phyloP scores from a whole-genome alignment of 2,329 filamentous ascomycete species.

The Fusarium clavum region DNA sequence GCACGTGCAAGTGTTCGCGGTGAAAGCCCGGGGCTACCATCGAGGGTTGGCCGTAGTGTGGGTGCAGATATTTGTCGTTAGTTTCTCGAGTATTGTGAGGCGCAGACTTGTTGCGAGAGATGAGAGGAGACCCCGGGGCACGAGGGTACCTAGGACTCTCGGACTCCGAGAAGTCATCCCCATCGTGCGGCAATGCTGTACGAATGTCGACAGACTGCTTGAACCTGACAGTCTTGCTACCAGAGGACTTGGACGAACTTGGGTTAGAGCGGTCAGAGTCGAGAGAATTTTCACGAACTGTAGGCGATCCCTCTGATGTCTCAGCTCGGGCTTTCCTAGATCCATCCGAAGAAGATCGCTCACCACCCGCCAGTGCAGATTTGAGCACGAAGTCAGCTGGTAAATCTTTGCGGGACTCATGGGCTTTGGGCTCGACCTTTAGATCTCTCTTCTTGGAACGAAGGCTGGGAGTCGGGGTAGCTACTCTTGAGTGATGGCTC shows the following conservation, averaged over 20 bases:
- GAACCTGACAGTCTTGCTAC: slow-evolving; percentile 46
- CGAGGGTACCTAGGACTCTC: slow-evolving; percentile 7
- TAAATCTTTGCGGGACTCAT: neutral
- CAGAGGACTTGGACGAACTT: slow-evolving; percentile 40
- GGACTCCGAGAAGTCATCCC: slow-evolving; percentile 29
- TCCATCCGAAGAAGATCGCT: slow-evolving; percentile 15
- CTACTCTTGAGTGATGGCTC: slow-evolving; percentile 8
- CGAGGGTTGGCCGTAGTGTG: slow-evolving; percentile 11
- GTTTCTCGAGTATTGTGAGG: neutral
- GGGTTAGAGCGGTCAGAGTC: slow-evolving; percentile 39
- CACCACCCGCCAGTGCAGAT: slow-evolving; percentile 4
- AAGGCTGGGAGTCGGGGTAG: neutral
- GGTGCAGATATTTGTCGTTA: slow-evolving; percentile 14
- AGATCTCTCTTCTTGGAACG: neutral
- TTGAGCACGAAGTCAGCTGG: slow-evolving; percentile 2
- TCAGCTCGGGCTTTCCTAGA: slow-evolving; percentile 3
- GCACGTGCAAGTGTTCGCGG: slow-evolving; percentile 6
- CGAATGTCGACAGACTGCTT: slow-evolving; percentile 38
- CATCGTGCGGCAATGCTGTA: slow-evolving; percentile 17
- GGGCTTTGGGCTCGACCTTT: neutral
- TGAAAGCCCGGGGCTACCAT: slow-evolving; percentile 1
- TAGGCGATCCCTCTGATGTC: neutral
- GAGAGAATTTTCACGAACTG: slow-evolving; percentile 19
- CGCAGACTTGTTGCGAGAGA: slow-evolving; percentile 16
- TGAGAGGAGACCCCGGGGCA: slow-evolving; percentile 29